Base-by-base conservation (phyloP, 257 asterid species). In the Leptodermis oblonga region DNA sequence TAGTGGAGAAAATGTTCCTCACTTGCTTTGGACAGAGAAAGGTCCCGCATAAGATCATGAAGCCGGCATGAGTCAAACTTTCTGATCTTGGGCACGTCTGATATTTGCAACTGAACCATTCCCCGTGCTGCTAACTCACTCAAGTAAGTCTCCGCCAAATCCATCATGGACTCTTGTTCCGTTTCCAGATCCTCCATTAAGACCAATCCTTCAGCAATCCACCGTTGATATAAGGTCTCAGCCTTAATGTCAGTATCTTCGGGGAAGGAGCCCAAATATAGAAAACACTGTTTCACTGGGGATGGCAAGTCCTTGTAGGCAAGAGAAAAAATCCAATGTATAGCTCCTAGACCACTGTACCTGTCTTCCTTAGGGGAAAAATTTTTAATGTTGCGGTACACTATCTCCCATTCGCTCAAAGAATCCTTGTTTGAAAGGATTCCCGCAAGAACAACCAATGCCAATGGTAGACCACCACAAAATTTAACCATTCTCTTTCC, bases 181-280 rank as follows among this genome's bases (percentile, higher is more conserved):
- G 7, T 23, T 22, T 1, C 30, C 18, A 25, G 5, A 7, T 51
- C 52, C 13, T 59, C 31, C 1, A 14, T 1, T 11, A 45, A 26
- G 17, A 70, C 13, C 12, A 73, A 55, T 1, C 83, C 71, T 54
- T 84, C 86, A 5, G 80, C 79, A 4, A 39, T 65, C 81, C 81
- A 77, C 69, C 74, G 18, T 3, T 42, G 52, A 52, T 18, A 67
- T 11, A 79, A 1, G 4, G 68, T 79, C 8, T 70, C 79, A 2
- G 41, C 48, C 1, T 41, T 55, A 20, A 79, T 67, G 45, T 33
- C 30, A 11, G 59, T 41, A 67, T 66, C 77, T 18, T 43, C 8
- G 0, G 79, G 77, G 22, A 81, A 84, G 23, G 7, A 64, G 17
- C 81, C 80, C 62, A 84, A 37, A 31, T 77, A 79, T 1, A 77